Conservation (phyloP, 2,329 filamentous ascomycete genomes). For the Aspergillus persii region DNA sequence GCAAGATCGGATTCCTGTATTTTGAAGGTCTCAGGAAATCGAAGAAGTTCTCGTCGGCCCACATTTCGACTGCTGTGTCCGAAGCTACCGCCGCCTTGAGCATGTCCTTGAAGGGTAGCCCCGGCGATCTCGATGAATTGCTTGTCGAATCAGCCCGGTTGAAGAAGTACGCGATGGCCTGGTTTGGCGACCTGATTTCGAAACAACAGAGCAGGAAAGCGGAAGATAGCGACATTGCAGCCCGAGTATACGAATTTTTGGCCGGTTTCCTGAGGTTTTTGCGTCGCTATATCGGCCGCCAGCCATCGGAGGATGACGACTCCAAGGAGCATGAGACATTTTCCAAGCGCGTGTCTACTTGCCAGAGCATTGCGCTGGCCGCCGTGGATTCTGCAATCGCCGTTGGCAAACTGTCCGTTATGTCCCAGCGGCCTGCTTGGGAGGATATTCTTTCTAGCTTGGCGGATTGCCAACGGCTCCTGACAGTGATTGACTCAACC, state of each 20-base stretch:
- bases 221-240: slow-evolving; percentile 19
- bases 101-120: slow-evolving; percentile 38
- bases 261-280: slow-evolving; percentile 41
- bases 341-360: slow-evolving; percentile 29
- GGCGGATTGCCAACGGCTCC: slow-evolving; percentile 37
- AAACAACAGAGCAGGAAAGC: slow-evolving; percentile 17
- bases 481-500: slow-evolving; percentile 27
- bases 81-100: slow-evolving; percentile 36
- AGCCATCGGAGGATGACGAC: slow-evolving; percentile 26
- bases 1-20: slow-evolving; percentile 39
- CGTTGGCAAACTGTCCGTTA: slow-evolving; percentile 39
- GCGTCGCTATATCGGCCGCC: slow-evolving; percentile 40
- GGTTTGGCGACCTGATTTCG: slow-evolving; percentile 31
- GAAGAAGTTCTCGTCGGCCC: slow-evolving; percentile 16
- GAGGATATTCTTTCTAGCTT: slow-evolving; percentile 36
- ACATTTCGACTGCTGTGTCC: slow-evolving; percentile 26
- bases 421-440: slow-evolving; percentile 39
- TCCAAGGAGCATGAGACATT: slow-evolving; percentile 31
- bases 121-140: slow-evolving; percentile 44
- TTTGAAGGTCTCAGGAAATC: slow-evolving; percentile 32
- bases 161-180: slow-evolving; percentile 42
- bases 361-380: slow-evolving; percentile 38
- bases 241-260: slow-evolving; percentile 36
- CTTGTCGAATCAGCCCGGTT: slow-evolving; percentile 43
- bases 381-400: slow-evolving; percentile 42